Evolutionary conservation across 179 eudicot species (phyloP).

Genomic region (Beta corolliflora): DNA sequence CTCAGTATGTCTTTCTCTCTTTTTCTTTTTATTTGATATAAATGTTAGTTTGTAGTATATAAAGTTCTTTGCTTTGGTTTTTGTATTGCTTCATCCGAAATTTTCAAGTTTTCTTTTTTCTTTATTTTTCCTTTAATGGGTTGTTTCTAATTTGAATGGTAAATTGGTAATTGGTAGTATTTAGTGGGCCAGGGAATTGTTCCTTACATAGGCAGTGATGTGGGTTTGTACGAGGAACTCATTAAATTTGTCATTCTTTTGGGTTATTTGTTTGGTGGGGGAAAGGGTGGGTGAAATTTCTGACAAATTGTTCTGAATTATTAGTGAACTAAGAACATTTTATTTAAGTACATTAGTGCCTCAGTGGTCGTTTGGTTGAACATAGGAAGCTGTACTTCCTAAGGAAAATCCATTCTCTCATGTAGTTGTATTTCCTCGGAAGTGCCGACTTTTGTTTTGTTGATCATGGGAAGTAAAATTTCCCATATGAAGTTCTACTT

Average conservation of each 20-base stretch:
- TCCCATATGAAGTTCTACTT: no score
- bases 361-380: no score
- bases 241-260: not conserved
- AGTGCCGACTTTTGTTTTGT: no score
- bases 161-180: not conserved
- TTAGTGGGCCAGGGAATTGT: not conserved
- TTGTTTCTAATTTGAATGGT: not conserved
- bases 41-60: no score
- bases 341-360: not conserved
- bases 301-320: not conserved
- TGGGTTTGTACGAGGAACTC: not conserved
- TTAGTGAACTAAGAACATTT: not conserved
- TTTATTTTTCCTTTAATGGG: not conserved
- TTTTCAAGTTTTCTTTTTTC: not conserved
- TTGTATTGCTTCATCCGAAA: not conserved
- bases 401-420: no score
- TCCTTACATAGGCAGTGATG: not conserved
- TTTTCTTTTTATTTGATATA: not conserved
- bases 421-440: no score
- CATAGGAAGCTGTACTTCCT: no score
- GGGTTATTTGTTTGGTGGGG: not conserved
- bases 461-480: no score
- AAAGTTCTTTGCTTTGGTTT: not conserved
- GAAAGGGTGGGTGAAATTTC: not conserved
- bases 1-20: slow-evolving; percentile 43